Conservation (phyloP, 2,329 filamentous ascomycete species). For the Dactylella cylindrospora region DNA sequence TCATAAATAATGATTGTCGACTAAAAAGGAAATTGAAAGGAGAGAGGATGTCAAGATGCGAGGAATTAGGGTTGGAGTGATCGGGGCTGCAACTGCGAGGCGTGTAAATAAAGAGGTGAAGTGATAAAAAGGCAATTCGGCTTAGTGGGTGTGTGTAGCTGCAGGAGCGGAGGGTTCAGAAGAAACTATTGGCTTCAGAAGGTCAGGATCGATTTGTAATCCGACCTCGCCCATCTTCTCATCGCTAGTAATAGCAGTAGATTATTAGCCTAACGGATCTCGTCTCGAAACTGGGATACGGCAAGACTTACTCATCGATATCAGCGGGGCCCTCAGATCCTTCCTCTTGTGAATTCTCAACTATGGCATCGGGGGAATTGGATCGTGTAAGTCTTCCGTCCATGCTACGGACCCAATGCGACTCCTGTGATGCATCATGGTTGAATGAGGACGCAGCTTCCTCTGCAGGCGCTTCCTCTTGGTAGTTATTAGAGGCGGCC, state of each 20-base stretch:
- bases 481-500: no score
- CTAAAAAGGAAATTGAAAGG: neutral
- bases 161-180: neutral
- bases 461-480: no score
- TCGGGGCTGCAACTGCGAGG: neutral
- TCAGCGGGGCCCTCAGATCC: conserved; percentile 1
- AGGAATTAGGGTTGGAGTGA: neutral
- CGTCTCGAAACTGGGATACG: neutral
- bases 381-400: conserved; percentile 35
- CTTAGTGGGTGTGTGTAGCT: conserved; percentile 15
- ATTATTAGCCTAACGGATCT: neutral
- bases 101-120: neutral
- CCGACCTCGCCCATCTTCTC: conserved; percentile 9
- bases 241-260: neutral
- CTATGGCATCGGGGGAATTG: conserved; percentile 24
- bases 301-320: conserved; percentile 8
- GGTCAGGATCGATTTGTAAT: conserved; percentile 14
- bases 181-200: conserved; percentile 14
- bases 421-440: conserved; percentile 24
- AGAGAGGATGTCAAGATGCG: neutral
- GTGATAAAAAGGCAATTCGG: neutral
- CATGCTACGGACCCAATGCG: conserved; percentile 18
- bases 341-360: neutral
- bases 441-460: conserved; percentile 13
- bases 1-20: neutral